Evolutionary conservation across 805 yeast species (phyloP).

Genomic region (Barnettozyma vustinii): DNA sequence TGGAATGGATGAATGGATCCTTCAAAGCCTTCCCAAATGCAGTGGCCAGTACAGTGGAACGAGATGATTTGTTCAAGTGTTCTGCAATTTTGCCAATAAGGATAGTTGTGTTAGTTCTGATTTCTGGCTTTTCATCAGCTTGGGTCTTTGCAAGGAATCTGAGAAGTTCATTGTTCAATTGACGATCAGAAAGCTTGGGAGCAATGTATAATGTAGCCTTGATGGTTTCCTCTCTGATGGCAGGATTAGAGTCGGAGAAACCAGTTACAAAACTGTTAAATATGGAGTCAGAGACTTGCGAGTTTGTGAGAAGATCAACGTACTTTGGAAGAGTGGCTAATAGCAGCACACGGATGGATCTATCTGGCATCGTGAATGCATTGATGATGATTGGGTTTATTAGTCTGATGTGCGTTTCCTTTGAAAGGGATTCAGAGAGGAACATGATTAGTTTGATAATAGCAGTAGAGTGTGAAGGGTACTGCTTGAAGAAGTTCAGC

Average conservation of each 20-base stretch:
- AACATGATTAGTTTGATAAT: constrained; percentile 26
- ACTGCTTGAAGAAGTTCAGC: constrained; percentile 34
- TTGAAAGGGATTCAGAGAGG: constrained; percentile 28
- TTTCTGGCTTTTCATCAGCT: constrained; percentile 67
- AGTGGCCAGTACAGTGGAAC: constrained; percentile 75
- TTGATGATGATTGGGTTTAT: constrained; percentile 61
- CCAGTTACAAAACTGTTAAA: constrained; percentile 73
- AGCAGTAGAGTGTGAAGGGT: constrained; percentile 25
- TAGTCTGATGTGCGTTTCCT: constrained; percentile 32
- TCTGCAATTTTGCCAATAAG: constrained; percentile 62
- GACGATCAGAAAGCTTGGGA: constrained; percentile 66
- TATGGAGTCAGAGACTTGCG: constrained; percentile 63
- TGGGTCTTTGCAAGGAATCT: constrained; percentile 79
- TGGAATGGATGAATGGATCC: constrained; percentile 72
- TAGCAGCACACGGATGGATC: constrained; percentile 71
- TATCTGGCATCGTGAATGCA: constrained; percentile 61
- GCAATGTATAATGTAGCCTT: constrained; percentile 56
- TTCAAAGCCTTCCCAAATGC: constrained; percentile 80
- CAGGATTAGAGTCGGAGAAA: constrained; percentile 74
- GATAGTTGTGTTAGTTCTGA: constrained; percentile 71
- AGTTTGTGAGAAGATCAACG: constrained; percentile 43
- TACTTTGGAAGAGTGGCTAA: constrained; percentile 57
- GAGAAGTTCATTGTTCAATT: constrained; percentile 79
- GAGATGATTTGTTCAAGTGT: constrained; percentile 46
- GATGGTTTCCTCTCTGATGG: constrained; percentile 77